Evolutionary conservation across 352 stramenopile genomes (phyloP).

Genomic region (Pythium dissotocum): DNA sequence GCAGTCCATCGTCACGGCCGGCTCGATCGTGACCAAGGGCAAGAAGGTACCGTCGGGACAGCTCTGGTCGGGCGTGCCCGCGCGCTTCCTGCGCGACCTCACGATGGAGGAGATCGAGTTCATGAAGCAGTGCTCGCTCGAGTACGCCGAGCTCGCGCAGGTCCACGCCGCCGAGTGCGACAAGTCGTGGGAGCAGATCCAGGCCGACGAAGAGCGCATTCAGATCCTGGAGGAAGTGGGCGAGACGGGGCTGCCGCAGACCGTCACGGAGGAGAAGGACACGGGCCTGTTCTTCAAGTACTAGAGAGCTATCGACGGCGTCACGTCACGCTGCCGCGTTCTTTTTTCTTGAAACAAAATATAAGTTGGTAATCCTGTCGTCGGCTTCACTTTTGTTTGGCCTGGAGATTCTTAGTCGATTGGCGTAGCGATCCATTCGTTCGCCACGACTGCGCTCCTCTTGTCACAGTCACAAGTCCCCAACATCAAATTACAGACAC

Average conservation of each 20-base stretch:
- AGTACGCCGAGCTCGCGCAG: constrained; percentile 81
- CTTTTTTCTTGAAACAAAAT: constrained; percentile 13
- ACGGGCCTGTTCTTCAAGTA: constrained; percentile 89
- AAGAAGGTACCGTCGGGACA: constrained; percentile 90
- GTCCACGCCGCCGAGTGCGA: constrained; percentile 71
- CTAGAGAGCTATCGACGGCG: constrained; percentile 44
- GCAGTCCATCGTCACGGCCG: constrained; percentile 90
- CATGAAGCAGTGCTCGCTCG: constrained; percentile 87
- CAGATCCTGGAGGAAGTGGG: constrained; percentile 82
- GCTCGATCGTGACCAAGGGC: constrained; percentile 85
- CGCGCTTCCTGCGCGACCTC: constrained; percentile 83
- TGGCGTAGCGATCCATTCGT: too few species aligned
- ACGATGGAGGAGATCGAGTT: constrained; percentile 86
- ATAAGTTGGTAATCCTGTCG: constrained; percentile 19
- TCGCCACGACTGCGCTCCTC: too few species aligned
- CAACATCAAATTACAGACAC: too few species aligned
- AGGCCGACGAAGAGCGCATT: constrained; percentile 70
- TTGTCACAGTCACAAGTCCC: too few species aligned
- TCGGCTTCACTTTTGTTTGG: not conserved
- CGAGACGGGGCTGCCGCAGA: constrained; percentile 76
- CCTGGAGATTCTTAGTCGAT: not conserved
- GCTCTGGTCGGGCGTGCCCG: constrained; percentile 86
- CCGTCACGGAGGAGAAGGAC: constrained; percentile 69
- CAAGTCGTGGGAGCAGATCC: constrained; percentile 86
- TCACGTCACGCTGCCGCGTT: not conserved